Conservation (phyloP, 164 flowering plant species). For the Liquidambar formosana region DNA sequence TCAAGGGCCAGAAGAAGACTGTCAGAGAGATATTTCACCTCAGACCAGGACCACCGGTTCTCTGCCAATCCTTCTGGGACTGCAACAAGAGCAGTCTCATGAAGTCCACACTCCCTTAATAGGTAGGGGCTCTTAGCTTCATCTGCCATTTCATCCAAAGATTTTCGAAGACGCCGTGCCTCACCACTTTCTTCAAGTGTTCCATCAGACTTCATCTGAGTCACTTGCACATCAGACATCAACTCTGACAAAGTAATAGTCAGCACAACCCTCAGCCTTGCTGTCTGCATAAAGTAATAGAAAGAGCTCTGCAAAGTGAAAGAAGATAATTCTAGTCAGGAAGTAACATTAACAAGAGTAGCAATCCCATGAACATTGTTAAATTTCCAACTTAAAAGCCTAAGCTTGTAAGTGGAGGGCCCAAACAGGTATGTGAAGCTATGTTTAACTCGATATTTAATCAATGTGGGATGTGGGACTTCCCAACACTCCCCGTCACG, state of each 20-base stretch:
- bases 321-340: conserved; percentile 4
- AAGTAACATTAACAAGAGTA: neutral
- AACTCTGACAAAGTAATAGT: conserved; percentile 94
- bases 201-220: conserved; percentile 94
- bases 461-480: too few relatives aligned
- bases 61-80: conserved; percentile 56
- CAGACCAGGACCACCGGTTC: conserved; percentile 90
- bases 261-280: conserved; percentile 91
- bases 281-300: conserved; percentile 78
- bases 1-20: conserved; percentile 89
- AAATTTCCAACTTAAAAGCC: too few relatives aligned
- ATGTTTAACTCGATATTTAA: too few relatives aligned
- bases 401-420: too few relatives aligned
- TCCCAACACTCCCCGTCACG: too few relatives aligned
- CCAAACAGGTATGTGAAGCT: too few relatives aligned
- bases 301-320: conserved; percentile 81
- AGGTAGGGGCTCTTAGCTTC: conserved; percentile 51
- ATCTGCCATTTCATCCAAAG: conserved; percentile 90
- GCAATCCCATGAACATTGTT: neutral
- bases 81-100: conserved; percentile 56
- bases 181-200: conserved; percentile 96
- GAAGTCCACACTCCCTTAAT: conserved; percentile 73
- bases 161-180: conserved; percentile 79
- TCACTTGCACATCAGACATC: conserved; percentile 98
- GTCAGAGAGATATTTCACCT: conserved; percentile 74